These are phyloP conservation scores for Dillenia suffruticosa DNA, from an alignment of 164 flowering plant species.

Conservation along the genomic window DNA sequence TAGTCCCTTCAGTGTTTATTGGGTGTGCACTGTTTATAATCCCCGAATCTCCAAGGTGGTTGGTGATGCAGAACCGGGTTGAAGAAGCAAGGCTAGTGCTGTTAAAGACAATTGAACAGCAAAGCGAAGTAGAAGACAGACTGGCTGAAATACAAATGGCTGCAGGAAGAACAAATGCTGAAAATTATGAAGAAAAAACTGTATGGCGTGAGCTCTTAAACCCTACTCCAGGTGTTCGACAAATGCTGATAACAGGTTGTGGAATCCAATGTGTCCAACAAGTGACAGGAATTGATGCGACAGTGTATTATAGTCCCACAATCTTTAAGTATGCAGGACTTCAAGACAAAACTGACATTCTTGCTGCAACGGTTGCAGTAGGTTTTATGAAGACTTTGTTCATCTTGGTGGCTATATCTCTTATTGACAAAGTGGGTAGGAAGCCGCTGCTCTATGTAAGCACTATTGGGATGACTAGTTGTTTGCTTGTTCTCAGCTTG, in stretches of 20 bases:
- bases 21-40: conserved; percentile 27
- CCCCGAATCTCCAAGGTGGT: conserved; percentile 49
- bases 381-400: conserved; percentile 43
- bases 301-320: conserved; percentile 42
- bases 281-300: conserved; percentile 40
- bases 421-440: conserved; percentile 37
- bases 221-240: conserved; percentile 29
- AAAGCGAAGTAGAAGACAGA: conserved; percentile 26
- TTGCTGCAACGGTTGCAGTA: conserved; percentile 38
- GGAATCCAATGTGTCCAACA: conserved; percentile 49
- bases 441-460: conserved; percentile 41
- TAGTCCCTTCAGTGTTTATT: conserved; percentile 33
- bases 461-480: conserved; percentile 43
- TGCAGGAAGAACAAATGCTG: conserved; percentile 14
- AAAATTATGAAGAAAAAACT: conserved; percentile 18
- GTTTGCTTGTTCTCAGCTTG: conserved; percentile 27
- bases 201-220: conserved; percentile 35
- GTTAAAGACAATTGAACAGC: conserved; percentile 22
- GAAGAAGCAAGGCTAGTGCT: conserved; percentile 35
- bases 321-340: conserved; percentile 44
- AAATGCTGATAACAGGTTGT: conserved; percentile 37
- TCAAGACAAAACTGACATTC: conserved; percentile 20
- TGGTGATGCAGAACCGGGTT: conserved; percentile 31
- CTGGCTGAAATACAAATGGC: conserved; percentile 29
- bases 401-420: conserved; percentile 30